Base-by-base conservation (phyloP, 768 basidiomycete species). In the Rubroboletus satanas region DNA sequence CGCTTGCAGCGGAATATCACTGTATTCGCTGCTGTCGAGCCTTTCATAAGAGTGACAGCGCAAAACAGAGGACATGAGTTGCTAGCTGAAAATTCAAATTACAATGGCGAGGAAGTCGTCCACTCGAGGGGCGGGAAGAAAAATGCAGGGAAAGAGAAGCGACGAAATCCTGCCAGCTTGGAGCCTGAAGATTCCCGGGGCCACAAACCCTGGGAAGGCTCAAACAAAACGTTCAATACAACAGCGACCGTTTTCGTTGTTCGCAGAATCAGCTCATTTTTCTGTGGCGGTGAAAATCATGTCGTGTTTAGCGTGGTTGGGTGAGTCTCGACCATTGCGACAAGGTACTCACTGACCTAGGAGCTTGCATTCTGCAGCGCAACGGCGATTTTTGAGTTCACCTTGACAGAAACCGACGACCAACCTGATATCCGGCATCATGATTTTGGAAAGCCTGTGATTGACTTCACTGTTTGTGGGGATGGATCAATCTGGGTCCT, bases 291-390 rank as follows among this genome's bases (percentile, higher is more conserved):
- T 5, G 69, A 71, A 12, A 68, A 65, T 5, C 70, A 76, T 57
- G 59, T 90, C 14, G 56, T 91, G 6, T 93, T 92, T 66, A 85
- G 76, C 55, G 87, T 77, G 6, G 77, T 89, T 50, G 90, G 91
- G 91, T 93, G 62, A 44, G 84, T 71, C 11, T 26, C 32, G 18
- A 42, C 14, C 14, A 8, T 45, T 6, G 5, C 26, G 14, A 33
- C 15, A 10, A 35, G 14, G 39, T 14, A 45, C 43, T 51, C 11
- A 3, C 51, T 56, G 43, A 62, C 42, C 1, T 4, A 14, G n/a
- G 7, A 51, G 14, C 29, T 42, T 50, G 5, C 33, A 31, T 51
- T 51, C 26, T 55, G 33, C 64, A 92, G 90, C 18, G 80, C 83
- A 4, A 83, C 85, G 1, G 88, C 89, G 0, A 62, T 93, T 10